phyloP scores from a whole-genome alignment of 2,329 filamentous ascomycete species.

The Grosmannia serpens region DNA sequence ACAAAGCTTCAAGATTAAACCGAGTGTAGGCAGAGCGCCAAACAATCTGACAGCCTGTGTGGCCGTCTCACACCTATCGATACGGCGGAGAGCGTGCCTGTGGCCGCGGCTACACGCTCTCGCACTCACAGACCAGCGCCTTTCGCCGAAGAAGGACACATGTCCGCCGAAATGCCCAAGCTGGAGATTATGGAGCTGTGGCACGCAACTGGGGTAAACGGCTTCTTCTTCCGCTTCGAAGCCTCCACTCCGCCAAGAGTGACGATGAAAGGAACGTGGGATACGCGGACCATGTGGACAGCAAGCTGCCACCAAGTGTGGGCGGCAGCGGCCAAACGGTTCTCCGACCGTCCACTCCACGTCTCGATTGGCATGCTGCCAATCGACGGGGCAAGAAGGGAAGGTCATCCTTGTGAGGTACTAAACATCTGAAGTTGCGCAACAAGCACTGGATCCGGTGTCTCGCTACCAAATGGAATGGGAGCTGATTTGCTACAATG shows the following conservation, averaged over 20 bases:
- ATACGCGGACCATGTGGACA: background rate
- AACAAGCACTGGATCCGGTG: background rate
- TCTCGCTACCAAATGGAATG: background rate
- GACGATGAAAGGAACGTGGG: background rate
- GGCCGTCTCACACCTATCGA: too few relatives aligned
- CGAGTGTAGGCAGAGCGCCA: too few relatives aligned
- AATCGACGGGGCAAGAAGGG: background rate
- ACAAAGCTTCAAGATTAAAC: too few relatives aligned
- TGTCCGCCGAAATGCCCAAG: background rate
- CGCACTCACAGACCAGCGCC: background rate
- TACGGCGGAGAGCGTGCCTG: background rate
- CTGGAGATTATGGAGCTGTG: background rate
- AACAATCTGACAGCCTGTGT: too few relatives aligned
- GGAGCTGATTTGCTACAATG: too few relatives aligned
- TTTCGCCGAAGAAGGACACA: background rate
- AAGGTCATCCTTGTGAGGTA: background rate
- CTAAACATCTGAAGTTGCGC: background rate
- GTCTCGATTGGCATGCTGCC: background rate
- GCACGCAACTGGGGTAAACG: background rate
- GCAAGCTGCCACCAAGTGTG: background rate
- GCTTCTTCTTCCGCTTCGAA: background rate
- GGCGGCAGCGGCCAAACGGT: background rate
- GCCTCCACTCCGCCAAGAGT: background rate
- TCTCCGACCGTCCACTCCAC: background rate
- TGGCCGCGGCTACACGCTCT: background rate